phyloP scores from a whole-genome alignment of 2,329 filamentous ascomycete genomes.

The Nothophoma quercina region DNA sequence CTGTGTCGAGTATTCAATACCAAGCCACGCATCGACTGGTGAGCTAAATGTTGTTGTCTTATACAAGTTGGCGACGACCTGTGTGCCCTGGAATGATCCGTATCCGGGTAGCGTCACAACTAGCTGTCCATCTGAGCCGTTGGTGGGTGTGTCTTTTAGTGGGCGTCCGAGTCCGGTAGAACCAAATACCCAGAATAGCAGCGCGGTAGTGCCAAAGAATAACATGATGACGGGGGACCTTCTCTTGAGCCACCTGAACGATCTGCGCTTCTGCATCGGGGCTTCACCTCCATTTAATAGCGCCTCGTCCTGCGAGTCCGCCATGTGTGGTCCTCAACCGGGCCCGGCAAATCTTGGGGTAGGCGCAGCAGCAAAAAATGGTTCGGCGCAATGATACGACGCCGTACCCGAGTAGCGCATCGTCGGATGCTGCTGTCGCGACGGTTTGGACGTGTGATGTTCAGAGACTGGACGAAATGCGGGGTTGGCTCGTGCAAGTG shows the following conservation, averaged over 20 bases:
- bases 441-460: slow-evolving; percentile 11
- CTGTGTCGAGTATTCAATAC: slow-evolving; percentile 57
- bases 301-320: slow-evolving; percentile 14
- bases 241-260: slow-evolving; percentile 27
- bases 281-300: slow-evolving; percentile 17
- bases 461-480: slow-evolving; percentile 15
- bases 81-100: slow-evolving; percentile 52
- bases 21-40: slow-evolving; percentile 58
- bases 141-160: slow-evolving; percentile 5
- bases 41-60: slow-evolving; percentile 41
- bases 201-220: slow-evolving; percentile 26
- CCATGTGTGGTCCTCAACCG: slow-evolving; percentile 9
- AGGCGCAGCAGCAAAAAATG: slow-evolving; percentile 1
- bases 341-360: slow-evolving; percentile 13
- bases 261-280: slow-evolving; percentile 9
- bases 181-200: slow-evolving; percentile 36
- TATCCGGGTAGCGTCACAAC: slow-evolving; percentile 50
- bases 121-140: slow-evolving; percentile 24
- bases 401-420: slow-evolving; percentile 12
- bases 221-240: slow-evolving; percentile 28
- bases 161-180: slow-evolving; percentile 10
- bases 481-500: slow-evolving; percentile 15
- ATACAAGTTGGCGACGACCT: slow-evolving; percentile 46
- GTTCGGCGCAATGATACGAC: slow-evolving; percentile 6
- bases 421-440: background rate